Percentiles rank a stretch among this genome's conserved stretches.
phyloP scores from a whole-genome alignment of 495 filamentous ascomycete genomes.

The Neurospora sp. region DNA sequence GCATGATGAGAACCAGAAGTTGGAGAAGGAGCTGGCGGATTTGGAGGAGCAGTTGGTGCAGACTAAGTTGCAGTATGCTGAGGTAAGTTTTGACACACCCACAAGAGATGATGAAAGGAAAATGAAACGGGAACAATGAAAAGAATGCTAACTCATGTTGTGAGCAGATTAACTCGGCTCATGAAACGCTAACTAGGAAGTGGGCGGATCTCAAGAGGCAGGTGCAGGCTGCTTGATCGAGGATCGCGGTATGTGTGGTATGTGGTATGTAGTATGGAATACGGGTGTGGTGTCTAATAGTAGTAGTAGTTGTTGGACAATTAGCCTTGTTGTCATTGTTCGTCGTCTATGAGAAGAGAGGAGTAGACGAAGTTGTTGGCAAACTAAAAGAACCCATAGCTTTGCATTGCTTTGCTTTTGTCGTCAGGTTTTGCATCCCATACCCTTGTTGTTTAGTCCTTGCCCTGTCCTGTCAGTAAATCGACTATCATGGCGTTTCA shows the following conservation, averaged over 20 bases:
- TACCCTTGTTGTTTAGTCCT: too few relatives aligned
- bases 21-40: slow-evolving; percentile 86
- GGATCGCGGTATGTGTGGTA: not conserved
- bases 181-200: slow-evolving; percentile 68
- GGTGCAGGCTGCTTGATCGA: slow-evolving; percentile 20
- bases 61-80: slow-evolving; percentile 90
- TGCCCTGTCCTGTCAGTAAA: too few relatives aligned
- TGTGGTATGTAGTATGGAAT: not conserved
- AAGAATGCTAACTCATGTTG: slow-evolving; percentile 5
- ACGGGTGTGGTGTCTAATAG: not conserved
- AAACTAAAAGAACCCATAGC: not conserved
- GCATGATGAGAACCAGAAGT: slow-evolving; percentile 78
- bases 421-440: too few relatives aligned
- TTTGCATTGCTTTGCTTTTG: not conserved
- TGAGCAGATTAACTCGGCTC: slow-evolving; percentile 54
- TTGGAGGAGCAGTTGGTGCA: slow-evolving; percentile 91
- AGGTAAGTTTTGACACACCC: slow-evolving; percentile 54
- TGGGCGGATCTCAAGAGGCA: slow-evolving; percentile 71
- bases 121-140: slow-evolving; percentile 2
- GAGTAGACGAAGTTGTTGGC: not conserved
- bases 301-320: not conserved
- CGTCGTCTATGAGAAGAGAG: not conserved
- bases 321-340: not conserved
- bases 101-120: not conserved
- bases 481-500: too few relatives aligned